These are phyloP conservation scores for Yarrowia alimentaria DNA, from an alignment of 805 yeast species.

Conservation along the genomic window DNA sequence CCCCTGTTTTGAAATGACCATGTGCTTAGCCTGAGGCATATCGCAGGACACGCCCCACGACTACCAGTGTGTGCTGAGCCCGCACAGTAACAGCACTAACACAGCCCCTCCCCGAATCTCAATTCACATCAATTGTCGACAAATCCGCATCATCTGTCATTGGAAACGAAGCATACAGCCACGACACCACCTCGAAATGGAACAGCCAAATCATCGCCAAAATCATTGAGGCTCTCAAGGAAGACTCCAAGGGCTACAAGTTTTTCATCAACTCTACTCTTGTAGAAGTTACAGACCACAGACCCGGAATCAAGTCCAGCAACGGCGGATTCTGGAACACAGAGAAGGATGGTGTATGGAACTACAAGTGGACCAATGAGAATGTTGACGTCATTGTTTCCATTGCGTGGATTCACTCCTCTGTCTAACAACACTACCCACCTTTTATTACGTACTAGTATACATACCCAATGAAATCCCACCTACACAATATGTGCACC, in stretches of 20 bases:
- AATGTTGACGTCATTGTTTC: constrained; percentile 32
- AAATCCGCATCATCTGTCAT: not conserved
- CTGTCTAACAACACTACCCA: constrained; percentile 9
- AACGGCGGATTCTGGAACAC: constrained; percentile 34
- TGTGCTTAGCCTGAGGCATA: too few relatives aligned
- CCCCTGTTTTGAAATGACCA: too few relatives aligned
- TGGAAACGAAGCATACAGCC: constrained; percentile 26
- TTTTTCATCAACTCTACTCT: constrained; percentile 32
- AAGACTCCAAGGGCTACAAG: constrained; percentile 32
- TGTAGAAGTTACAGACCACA: constrained; percentile 29
- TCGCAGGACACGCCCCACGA: too few relatives aligned
- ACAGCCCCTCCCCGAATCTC: constrained; percentile 10
- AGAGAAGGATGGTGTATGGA: constrained; percentile 36
- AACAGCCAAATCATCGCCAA: constrained; percentile 29
- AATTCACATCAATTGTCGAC: constrained; percentile 6
- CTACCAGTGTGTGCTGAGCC: too few relatives aligned
- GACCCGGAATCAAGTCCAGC: constrained; percentile 33
- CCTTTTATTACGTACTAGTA: too few relatives aligned
- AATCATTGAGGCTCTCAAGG: constrained; percentile 20
- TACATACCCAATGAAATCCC: too few relatives aligned
- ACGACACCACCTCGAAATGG: constrained; percentile 30
- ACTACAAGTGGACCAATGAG: constrained; percentile 31
- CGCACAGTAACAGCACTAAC: not conserved
- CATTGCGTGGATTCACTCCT: constrained; percentile 33
- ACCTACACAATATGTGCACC: too few relatives aligned